Conservation (phyloP, 78 protist genomes). For the Pelomyxa schiedti region DNA sequence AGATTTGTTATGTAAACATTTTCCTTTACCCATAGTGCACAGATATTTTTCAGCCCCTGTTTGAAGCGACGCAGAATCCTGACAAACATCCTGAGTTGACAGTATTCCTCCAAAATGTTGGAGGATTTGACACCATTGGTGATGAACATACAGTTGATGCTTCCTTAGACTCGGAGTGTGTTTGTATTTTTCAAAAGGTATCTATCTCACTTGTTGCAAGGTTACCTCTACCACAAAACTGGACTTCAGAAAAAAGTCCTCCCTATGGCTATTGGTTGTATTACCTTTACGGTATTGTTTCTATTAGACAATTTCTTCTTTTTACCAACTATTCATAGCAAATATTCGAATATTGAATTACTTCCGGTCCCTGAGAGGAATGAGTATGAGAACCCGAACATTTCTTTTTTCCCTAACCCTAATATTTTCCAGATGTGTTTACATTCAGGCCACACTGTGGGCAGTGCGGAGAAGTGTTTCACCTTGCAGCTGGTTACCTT, state of each 20-base stretch:
- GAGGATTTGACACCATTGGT: conserved; percentile 94
- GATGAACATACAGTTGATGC: conserved; percentile 91
- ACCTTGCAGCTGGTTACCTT: conserved; percentile 46
- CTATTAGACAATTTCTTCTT: too few relatives aligned
- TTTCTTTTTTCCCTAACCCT: too few relatives aligned
- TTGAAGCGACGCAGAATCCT: conserved; percentile 83
- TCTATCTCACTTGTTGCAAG: background rate
- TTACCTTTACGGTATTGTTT: background rate
- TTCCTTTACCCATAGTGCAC: background rate
- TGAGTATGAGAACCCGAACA: too few relatives aligned
- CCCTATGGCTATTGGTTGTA: conserved; percentile 74
- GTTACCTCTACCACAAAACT: conserved; percentile 25
- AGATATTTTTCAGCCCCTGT: conserved; percentile 89
- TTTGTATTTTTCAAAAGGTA: too few relatives aligned
- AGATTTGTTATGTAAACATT: too few relatives aligned
- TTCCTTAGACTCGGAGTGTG: too few relatives aligned
- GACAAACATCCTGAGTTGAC: conserved; percentile 13
- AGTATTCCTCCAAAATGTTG: conserved; percentile 59
- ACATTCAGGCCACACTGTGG: conserved; percentile 75
- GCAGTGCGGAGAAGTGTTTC: conserved; percentile 55
- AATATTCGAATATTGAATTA: conserved; percentile 40
- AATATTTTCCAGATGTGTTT: conserved; percentile 43
- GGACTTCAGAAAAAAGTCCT: conserved; percentile 60
- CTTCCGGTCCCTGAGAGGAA: conserved; percentile 6
- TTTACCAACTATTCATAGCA: conserved; percentile 62